phyloP scores from a whole-genome alignment of 1,139 yeast species.

The Magnusiomyces suaveolens region DNA sequence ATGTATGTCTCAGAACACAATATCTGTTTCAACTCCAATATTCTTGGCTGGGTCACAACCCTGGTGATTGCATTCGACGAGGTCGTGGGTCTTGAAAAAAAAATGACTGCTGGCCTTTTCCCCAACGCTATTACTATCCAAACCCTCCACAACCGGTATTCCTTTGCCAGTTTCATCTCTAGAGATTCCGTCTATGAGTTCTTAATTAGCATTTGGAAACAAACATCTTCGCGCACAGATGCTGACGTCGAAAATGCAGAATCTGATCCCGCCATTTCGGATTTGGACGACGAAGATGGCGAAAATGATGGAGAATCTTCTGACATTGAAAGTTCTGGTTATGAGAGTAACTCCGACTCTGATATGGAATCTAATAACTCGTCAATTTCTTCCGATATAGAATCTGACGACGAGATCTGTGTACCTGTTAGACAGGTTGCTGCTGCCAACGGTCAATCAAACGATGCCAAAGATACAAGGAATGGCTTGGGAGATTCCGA shows the following conservation, averaged over 20 bases:
- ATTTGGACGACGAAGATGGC: conserved; percentile 38
- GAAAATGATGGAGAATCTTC: conserved; percentile 1
- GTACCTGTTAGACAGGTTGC: conserved; percentile 3
- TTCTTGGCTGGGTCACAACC: conserved; percentile 87
- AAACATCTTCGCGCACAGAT: conserved; percentile 18
- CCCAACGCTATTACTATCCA: conserved; percentile 83
- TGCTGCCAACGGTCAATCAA: conserved; percentile 8
- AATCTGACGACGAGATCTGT: not conserved
- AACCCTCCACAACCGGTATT: conserved; percentile 54
- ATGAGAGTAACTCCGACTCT: conserved; percentile 1
- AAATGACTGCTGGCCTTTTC: conserved; percentile 76
- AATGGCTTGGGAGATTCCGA: no score
- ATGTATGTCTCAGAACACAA: conserved; percentile 72
- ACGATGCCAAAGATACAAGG: conserved; percentile 15
- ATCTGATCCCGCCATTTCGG: conserved; percentile 21
- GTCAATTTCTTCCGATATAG: not conserved
- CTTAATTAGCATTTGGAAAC: conserved; percentile 38
- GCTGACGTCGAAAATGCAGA: not conserved
- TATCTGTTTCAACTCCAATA: conserved; percentile 82
- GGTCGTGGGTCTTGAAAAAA: conserved; percentile 64
- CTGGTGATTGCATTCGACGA: conserved; percentile 65
- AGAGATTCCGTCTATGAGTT: conserved; percentile 71
- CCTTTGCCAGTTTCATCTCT: conserved; percentile 77
- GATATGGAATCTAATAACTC: not conserved
- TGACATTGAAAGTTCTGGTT: conserved; percentile 28